Percentiles rank a stretch among this genome's conserved stretches.
Evolutionary conservation across 805 yeast genomes (phyloP).

Genomic region (Suhomyces faveliae): DNA sequence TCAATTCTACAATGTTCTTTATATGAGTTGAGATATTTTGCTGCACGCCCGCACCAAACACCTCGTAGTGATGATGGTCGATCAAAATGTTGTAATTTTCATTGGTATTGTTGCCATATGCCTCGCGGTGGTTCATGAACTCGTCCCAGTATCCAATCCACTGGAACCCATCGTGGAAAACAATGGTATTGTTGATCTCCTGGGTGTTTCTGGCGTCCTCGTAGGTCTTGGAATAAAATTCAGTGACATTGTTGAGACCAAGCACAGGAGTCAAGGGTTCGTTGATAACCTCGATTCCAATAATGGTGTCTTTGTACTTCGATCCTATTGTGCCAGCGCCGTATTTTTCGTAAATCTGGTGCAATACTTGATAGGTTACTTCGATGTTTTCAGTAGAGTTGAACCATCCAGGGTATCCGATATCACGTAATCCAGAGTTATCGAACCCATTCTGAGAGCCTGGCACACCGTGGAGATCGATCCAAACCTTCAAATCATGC

Average conservation of each 20-base stretch:
- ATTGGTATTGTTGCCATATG: constrained; percentile 7
- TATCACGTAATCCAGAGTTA: constrained; percentile 65
- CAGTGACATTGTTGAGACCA: constrained; percentile 19
- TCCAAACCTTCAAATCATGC: constrained; percentile 72
- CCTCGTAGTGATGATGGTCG: constrained; percentile 44
- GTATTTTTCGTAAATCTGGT: constrained; percentile 33
- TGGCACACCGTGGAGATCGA: constrained; percentile 94
- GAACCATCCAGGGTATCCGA: constrained; percentile 37
- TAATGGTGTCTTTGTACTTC: constrained; percentile 30
- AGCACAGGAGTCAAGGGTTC: constrained; percentile 36
- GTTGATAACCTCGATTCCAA: constrained; percentile 41
- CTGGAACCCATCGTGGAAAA: constrained; percentile 68
- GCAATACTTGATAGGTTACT: constrained; percentile 32
- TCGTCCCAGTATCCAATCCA: constrained; percentile 54
- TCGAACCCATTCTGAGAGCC: constrained; percentile 97
- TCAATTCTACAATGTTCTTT: constrained; percentile 29
- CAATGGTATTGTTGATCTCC: constrained; percentile 40
- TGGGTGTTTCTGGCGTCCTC: constrained; percentile 31
- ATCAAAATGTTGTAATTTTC: constrained; percentile 32
- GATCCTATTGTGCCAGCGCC: constrained; percentile 26
- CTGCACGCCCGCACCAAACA: constrained; percentile 29
- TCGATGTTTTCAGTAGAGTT: constrained; percentile 26
- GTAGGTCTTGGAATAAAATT: constrained; percentile 31
- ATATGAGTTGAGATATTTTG: constrained; percentile 31
- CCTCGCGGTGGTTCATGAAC: constrained; percentile 30